Evolutionary conservation across 768 basidiomycete species (phyloP), one percentile per base, ranked within the genome.

Genomic region (Collybia sordida): DNA sequence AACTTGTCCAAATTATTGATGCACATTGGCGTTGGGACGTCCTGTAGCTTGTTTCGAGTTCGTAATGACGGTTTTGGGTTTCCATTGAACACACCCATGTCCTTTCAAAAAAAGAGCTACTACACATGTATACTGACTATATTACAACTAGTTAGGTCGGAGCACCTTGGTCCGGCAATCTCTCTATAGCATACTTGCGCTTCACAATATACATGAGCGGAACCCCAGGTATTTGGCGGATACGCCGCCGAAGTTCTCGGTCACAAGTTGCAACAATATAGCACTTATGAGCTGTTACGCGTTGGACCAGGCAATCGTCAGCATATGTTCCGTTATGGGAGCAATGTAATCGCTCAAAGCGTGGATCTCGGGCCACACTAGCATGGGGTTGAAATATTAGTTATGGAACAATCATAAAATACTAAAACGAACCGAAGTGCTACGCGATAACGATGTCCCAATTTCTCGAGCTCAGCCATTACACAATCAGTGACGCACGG

Each of bases 401-500:
- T 12, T 3, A 14, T 31, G 11, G n/a, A n/a, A n/a, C n/a, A 31
- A 31, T 6, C 31, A 31, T 14, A 31, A 11, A 42, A 21, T 23
- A 21, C 25, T 28, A 25, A 19, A 19, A 69, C 88, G 60, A 48
- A 94, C 95, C 93, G 85, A 41, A 99, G 75, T 17, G 97, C 97
- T 27, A 98, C 83, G 34, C 97, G 85, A 69, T 96, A 99, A 59
- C 90, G 86, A 45, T 93, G 94, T 2, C 97, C 97, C 12, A 99
- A 74, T 71, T 99, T 99, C 72, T 99, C 97, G 59, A 99, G 72
- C 67, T 99, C 97, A 6, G 96, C 97, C 80, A 98, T 89, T 11
- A 99, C 97, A 61, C 97, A 99, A 69, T 98, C 97, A 22, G 97
- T 98, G n/a, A 99, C 90, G 58, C 94, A 97, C 1, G 97, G 97